phyloP scores from a whole-genome alignment of 768 basidiomycete species.

The Macrolepiota fuliginosa region DNA sequence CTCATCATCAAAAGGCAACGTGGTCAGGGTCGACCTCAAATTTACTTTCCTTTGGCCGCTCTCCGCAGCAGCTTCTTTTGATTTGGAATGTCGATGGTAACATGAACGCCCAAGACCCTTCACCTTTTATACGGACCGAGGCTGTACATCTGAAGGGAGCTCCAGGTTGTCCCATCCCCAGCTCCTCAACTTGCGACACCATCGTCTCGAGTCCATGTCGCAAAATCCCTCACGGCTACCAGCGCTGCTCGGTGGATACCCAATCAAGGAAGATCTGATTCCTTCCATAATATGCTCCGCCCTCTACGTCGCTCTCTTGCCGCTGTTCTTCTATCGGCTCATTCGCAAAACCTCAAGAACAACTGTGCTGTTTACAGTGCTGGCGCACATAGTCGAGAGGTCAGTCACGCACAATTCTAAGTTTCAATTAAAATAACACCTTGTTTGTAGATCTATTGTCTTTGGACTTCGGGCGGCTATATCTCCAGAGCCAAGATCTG shows the following conservation, averaged over 20 bases:
- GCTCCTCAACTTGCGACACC: not conserved
- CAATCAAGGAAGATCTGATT: constrained; percentile 15
- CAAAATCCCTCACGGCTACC: not conserved
- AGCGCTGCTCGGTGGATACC: constrained; percentile 18
- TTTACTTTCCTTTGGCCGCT: not conserved
- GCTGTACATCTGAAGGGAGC: not conserved
- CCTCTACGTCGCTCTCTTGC: constrained; percentile 14
- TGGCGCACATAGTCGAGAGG: constrained; percentile 17
- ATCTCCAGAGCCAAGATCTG: constrained; percentile 11
- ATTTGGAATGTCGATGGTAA: not conserved
- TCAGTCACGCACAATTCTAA: not conserved
- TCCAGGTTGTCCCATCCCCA: not conserved
- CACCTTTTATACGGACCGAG: not conserved
- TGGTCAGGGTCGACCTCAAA: not conserved
- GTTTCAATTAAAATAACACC: not conserved
- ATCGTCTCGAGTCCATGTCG: not conserved
- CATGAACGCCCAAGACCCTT: not conserved
- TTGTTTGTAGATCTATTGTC: constrained; percentile 16
- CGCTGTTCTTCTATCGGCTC: constrained; percentile 14
- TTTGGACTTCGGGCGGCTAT: constrained; percentile 22
- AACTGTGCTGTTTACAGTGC: constrained; percentile 8
- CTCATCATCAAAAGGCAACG: not conserved
- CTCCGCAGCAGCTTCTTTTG: not conserved
- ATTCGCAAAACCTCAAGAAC: constrained; percentile 11
- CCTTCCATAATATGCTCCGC: constrained; percentile 18